Evolutionary conservation across 305 asterid genomes (phyloP), one percentile per base, ranked within the genome.

Genomic region (Rubia tinctorum): DNA sequence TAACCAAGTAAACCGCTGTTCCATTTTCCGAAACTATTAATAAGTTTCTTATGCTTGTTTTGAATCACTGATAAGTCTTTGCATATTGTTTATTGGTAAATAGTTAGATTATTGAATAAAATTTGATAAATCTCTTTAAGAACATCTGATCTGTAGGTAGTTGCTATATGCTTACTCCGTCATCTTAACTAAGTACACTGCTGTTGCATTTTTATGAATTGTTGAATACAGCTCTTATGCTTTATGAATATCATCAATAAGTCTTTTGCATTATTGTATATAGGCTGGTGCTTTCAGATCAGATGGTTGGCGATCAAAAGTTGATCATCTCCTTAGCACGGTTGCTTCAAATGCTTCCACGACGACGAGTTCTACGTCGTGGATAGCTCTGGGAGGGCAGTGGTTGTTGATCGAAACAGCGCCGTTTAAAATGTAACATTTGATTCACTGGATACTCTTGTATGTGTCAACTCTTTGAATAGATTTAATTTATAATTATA

Each of bases 261-360:
- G 27, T 8, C 22, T 63, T 37, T 34, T 73, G 27, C 64, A 62
- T 18, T 76, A 17, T 66, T 77, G 69, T 74, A 69, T 44, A 71
- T 74, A 93, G 98, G 96, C 91, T 63, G 95, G 96, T 79, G 84
- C 92, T 18, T 64, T 84, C 81, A 86, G 87, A 87, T 84, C 95
- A 18, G 88, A 84, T 78, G 78, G 78, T 73, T 89, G 95, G 97
- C 86, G 97, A 76, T 80, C 84, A 77, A 80, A 84, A 68, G 82
- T 89, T 72, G 95, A 93, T 84, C 75, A 75, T 75, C 86, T 91
- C 80, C 88, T 93, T 68, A 82, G 87, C 66, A 76, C 86, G 14
- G 89, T 86, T 37, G 94, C 96, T 62, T 81, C 85, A 73, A 81
- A 84, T 83, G 97, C 95, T 70, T 90, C n/a, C n/a, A n/a, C n/a